Evolutionary conservation across 768 basidiomycete species (phyloP).

Genomic region (Agrocybe pediades): DNA sequence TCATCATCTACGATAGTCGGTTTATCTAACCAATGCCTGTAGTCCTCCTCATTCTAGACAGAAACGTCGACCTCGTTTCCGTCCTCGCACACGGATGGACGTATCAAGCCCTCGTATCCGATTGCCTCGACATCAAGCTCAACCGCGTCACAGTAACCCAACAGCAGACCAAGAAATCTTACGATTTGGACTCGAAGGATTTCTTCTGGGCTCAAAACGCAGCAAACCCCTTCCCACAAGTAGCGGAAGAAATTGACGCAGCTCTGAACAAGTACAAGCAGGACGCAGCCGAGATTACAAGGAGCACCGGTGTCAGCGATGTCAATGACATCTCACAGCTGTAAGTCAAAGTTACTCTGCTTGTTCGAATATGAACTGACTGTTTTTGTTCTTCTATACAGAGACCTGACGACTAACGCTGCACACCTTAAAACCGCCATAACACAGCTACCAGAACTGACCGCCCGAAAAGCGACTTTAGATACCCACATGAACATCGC

Average conservation of each 20-base stretch:
- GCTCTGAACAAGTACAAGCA: conserved; percentile 93
- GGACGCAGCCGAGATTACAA: conserved; percentile 95
- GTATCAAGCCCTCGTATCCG: conserved; percentile 96
- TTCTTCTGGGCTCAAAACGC: conserved; percentile 99
- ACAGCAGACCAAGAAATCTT: conserved; percentile 74
- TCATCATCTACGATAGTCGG: background rate
- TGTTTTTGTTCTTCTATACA: conserved; percentile 20
- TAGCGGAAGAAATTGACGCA: conserved; percentile 94
- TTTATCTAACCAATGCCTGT: conserved; percentile 15
- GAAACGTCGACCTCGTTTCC: conserved; percentile 92
- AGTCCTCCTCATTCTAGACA: conserved; percentile 94
- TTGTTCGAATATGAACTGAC: background rate
- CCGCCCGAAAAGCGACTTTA: conserved; percentile 92
- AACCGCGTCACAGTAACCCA: conserved; percentile 88
- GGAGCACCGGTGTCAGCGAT: conserved; percentile 94
- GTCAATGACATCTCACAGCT: conserved; percentile 94
- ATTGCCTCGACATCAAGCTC: conserved; percentile 95
- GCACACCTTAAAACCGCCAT: conserved; percentile 96
- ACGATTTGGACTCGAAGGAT: conserved; percentile 97
- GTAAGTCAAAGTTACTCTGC: conserved; percentile 43
- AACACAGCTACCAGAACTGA: conserved; percentile 94
- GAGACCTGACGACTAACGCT: conserved; percentile 92
- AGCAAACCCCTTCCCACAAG: conserved; percentile 95
- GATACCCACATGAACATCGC: conserved; percentile 99
- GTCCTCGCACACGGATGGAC: conserved; percentile 98